These are phyloP conservation scores for Candida nonsorbophila DNA, from an alignment of 805 yeast genomes.

Conservation along the genomic window DNA sequence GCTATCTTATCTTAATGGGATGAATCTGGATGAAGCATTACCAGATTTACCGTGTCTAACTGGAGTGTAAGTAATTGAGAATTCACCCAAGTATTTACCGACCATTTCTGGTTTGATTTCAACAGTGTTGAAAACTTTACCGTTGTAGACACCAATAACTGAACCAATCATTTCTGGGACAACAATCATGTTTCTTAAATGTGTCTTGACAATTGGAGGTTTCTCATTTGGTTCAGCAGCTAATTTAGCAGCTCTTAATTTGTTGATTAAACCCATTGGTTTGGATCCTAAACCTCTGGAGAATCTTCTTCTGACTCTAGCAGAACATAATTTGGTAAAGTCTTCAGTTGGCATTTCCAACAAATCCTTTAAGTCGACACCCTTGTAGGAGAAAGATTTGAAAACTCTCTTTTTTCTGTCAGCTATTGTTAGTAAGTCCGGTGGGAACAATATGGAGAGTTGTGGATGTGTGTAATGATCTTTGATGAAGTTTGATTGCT, in stretches of 20 bases:
- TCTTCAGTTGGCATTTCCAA: constrained; percentile 94
- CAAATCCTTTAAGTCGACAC: constrained; percentile 94
- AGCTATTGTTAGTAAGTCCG: constrained; percentile 19
- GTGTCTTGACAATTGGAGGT: constrained; percentile 98
- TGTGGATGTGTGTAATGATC: too few relatives aligned
- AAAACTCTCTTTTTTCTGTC: constrained; percentile 83
- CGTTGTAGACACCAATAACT: constrained; percentile 98
- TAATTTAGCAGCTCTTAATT: constrained; percentile 95
- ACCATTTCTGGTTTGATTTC: constrained; percentile 99
- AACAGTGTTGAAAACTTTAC: constrained; percentile 98
- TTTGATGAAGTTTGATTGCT: too few relatives aligned
- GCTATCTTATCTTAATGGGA: constrained; percentile 53
- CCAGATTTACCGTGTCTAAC: constrained; percentile 99
- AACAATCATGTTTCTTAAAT: constrained; percentile 97
- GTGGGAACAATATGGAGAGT: too few relatives aligned
- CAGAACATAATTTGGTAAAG: constrained; percentile 92
- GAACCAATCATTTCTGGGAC: constrained; percentile 99
- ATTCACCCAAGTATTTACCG: constrained; percentile 99
- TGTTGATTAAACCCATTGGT: constrained; percentile 94
- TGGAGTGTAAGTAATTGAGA: constrained; percentile 99
- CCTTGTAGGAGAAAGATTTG: constrained; percentile 97
- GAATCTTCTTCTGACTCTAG: constrained; percentile 99
- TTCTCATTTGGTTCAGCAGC: constrained; percentile 89
- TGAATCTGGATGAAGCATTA: constrained; percentile 74
- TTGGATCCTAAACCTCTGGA: constrained; percentile 94